These are phyloP conservation scores for Debaryomycetaceae sp. DNA, from an alignment of 1,139 yeast species.

Conservation along the genomic window DNA sequence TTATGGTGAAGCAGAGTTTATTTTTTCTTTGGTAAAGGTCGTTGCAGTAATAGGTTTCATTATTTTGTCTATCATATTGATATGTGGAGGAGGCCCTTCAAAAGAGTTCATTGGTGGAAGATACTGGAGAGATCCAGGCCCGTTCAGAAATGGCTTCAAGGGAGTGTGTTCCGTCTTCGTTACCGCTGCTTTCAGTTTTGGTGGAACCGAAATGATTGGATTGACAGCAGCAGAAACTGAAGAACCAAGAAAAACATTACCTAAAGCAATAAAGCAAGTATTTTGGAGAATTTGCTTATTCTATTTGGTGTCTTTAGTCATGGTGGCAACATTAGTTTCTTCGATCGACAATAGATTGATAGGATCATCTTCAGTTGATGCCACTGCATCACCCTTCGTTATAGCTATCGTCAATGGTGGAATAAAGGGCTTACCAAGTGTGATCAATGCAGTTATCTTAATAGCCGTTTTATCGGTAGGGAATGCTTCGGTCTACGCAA, in stretches of 20 bases:
- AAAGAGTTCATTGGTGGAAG: constrained; percentile 28
- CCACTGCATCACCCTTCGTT: constrained; percentile 59
- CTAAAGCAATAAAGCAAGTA: constrained; percentile 30
- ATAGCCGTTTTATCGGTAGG: constrained; percentile 44
- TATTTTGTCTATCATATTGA: constrained; percentile 25
- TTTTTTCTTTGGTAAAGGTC: constrained; percentile 26
- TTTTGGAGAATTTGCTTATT: constrained; percentile 29
- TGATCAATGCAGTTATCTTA: constrained; percentile 47
- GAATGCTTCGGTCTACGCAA: constrained; percentile 33
- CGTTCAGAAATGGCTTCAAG: constrained; percentile 19
- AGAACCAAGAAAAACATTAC: constrained; percentile 30
- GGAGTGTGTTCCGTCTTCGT: constrained; percentile 29
- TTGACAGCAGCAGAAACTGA: constrained; percentile 31
- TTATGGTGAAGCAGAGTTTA: constrained; percentile 34
- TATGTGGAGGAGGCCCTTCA: constrained; percentile 31
- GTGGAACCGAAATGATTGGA: constrained; percentile 30
- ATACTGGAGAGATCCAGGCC: constrained; percentile 27
- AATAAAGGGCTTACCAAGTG: constrained; percentile 52
- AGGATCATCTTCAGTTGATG: constrained; percentile 35
- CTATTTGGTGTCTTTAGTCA: constrained; percentile 29
- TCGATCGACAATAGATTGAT: constrained; percentile 25
- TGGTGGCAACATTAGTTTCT: constrained; percentile 35
- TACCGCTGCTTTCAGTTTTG: constrained; percentile 26
- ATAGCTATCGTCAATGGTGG: constrained; percentile 56
- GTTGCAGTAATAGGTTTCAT: constrained; percentile 30